phyloP scores from a whole-genome alignment of 1,139 yeast genomes.

The Geotrichum restrictum region DNA sequence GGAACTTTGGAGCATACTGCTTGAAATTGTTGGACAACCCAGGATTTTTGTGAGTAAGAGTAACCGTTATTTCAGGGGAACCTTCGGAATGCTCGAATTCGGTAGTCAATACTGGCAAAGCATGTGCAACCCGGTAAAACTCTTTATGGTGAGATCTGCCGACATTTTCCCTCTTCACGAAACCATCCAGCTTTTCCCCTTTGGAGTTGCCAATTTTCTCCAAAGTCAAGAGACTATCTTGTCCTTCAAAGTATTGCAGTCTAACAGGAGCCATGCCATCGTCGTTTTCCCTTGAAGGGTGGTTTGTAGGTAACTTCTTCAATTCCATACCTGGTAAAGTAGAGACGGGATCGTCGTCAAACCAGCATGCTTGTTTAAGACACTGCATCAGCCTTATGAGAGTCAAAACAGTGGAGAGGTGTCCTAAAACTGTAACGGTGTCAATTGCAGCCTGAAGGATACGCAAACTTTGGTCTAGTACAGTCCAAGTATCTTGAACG shows the following conservation, averaged over 20 bases:
- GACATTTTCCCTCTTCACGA: slow-evolving; percentile 44
- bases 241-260: slow-evolving; percentile 15
- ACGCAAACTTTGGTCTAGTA: slow-evolving; percentile 90
- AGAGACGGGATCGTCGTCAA: slow-evolving; percentile 66
- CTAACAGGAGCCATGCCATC: slow-evolving; percentile 29
- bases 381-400: slow-evolving; percentile 76
- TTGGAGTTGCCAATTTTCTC: slow-evolving; percentile 22
- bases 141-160: slow-evolving; percentile 33
- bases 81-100: slow-evolving; percentile 30
- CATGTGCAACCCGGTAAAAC: slow-evolving; percentile 43
- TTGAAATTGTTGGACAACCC: slow-evolving; percentile 58
- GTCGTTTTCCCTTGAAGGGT: slow-evolving; percentile 25
- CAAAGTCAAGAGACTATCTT: slow-evolving; percentile 18
- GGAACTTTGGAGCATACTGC: slow-evolving; percentile 75
- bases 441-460: slow-evolving; percentile 89
- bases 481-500: slow-evolving; percentile 87
- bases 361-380: slow-evolving; percentile 85
- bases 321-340: slow-evolving; percentile 65
- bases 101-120: slow-evolving; percentile 48
- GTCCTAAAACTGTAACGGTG: slow-evolving; percentile 81
- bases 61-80: slow-evolving; percentile 42
- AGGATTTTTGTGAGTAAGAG: slow-evolving; percentile 48
- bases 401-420: slow-evolving; percentile 54
- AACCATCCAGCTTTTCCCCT: slow-evolving; percentile 20
- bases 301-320: slow-evolving; percentile 33